Evolutionary conservation across 192 early-diverging fungal genomes (phyloP).

Genomic region (Coemansia guatemalensis): DNA sequence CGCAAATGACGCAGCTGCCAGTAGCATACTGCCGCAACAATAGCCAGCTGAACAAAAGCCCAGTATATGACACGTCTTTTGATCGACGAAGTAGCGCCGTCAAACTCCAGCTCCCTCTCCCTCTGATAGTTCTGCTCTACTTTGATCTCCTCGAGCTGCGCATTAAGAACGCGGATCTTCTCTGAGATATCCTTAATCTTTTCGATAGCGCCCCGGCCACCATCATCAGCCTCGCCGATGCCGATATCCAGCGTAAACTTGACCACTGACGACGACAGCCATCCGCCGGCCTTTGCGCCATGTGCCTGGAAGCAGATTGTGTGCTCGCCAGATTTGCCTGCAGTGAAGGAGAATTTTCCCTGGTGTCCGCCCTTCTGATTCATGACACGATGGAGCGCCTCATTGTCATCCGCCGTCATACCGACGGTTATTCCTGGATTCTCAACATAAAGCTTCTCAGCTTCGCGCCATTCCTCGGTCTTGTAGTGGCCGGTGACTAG

Average conservation of each 20-base stretch:
- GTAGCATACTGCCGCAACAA: constrained; percentile 72
- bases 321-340: constrained; percentile 87
- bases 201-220: constrained; percentile 48
- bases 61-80: constrained; percentile 84
- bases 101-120: constrained; percentile 88
- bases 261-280: constrained; percentile 63
- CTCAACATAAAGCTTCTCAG: constrained; percentile 57
- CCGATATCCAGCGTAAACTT: constrained; percentile 62
- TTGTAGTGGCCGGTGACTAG: constrained; percentile 81
- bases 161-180: constrained; percentile 79
- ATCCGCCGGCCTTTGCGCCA: constrained; percentile 56
- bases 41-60: constrained; percentile 81
- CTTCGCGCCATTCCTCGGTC: constrained; percentile 78
- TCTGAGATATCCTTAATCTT: constrained; percentile 63
- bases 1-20: constrained; percentile 90
- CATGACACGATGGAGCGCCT: constrained; percentile 57
- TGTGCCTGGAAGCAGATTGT: constrained; percentile 80
- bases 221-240: constrained; percentile 65
- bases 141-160: constrained; percentile 76
- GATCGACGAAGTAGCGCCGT: constrained; percentile 78
- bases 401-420: constrained; percentile 71
- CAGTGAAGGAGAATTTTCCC: constrained; percentile 91
- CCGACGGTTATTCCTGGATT: constrained; percentile 65
- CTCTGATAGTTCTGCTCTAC: constrained; percentile 89
- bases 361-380: constrained; percentile 70